These are phyloP conservation scores for Thielaviopsis punctulata DNA, from an alignment of 2,329 filamentous ascomycete genomes.

Conservation along the genomic window DNA sequence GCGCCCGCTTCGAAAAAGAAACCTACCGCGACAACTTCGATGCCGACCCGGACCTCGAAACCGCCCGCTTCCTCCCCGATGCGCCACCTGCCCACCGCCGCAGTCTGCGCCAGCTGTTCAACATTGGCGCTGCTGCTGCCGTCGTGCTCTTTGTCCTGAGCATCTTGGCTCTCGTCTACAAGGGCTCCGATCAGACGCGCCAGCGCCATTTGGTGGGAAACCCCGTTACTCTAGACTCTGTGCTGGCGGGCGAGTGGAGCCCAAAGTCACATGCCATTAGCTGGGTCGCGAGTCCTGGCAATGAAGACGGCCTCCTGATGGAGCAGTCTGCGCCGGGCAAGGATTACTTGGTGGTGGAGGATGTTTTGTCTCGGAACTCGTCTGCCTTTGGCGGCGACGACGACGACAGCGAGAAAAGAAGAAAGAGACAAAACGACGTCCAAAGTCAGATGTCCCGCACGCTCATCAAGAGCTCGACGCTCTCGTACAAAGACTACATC, in stretches of 20 bases:
- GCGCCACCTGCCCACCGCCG: constrained; percentile 16
- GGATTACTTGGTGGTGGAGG: constrained; percentile 71
- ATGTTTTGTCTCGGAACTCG: constrained; percentile 42
- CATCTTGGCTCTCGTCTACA: constrained; percentile 47
- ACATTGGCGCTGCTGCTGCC: constrained; percentile 43
- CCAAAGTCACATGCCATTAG: constrained; percentile 47
- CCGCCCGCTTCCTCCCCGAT: constrained; percentile 32
- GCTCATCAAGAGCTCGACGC: constrained; percentile 53
- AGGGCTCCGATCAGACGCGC: constrained; percentile 49
- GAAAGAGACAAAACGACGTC: too few species aligned
- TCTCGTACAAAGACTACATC: constrained; percentile 39
- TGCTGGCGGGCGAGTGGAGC: constrained; percentile 48
- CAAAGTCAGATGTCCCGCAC: constrained; percentile 49
- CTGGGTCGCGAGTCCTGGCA: constrained; percentile 60
- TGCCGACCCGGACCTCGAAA: constrained; percentile 25
- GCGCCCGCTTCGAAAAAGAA: background rate
- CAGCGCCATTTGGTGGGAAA: constrained; percentile 32
- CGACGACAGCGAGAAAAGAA: too few species aligned
- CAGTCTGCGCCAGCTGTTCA: constrained; percentile 48
- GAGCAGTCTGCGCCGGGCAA: constrained; percentile 48
- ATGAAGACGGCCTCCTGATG: constrained; percentile 71
- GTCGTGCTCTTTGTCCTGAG: constrained; percentile 42
- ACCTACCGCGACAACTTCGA: constrained; percentile 4
- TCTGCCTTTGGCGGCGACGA: constrained; percentile 15
- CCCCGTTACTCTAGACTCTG: constrained; percentile 54